A percentile compares a stretch with the other conserved stretches of the same genome.
Evolutionary conservation across 306 rosid species (phyloP).

Genomic region (Prinsepia uniflora): DNA sequence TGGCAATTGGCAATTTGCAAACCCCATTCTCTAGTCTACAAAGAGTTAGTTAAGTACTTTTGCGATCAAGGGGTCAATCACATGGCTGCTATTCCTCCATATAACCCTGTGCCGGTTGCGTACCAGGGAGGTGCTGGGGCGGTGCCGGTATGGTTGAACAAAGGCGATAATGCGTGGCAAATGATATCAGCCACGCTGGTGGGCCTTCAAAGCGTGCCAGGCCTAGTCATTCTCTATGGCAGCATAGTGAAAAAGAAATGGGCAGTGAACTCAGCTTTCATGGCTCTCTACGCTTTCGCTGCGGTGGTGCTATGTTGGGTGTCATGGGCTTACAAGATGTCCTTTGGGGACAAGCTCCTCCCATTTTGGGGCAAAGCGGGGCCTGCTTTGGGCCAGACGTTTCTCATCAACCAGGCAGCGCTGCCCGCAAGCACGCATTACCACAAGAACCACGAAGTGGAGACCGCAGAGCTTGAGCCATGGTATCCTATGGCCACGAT

Average conservation of each 20-base stretch:
- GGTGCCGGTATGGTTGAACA: constrained; percentile 57
- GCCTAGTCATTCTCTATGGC: constrained; percentile 55
- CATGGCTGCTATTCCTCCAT: constrained; percentile 31
- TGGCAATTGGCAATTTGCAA: too few species aligned
- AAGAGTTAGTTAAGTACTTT: too few species aligned
- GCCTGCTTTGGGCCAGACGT: constrained; percentile 9
- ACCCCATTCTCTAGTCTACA: too few species aligned
- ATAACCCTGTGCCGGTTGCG: constrained; percentile 29
- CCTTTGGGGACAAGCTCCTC: constrained; percentile 19
- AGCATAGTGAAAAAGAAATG: constrained; percentile 60
- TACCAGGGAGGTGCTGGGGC: constrained; percentile 34
- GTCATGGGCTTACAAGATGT: constrained; percentile 22
- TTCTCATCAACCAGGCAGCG: constrained; percentile 8
- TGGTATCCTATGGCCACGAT: constrained; percentile 10
- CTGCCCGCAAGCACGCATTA: constrained; percentile 1
- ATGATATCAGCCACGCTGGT: constrained; percentile 55
- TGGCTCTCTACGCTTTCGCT: constrained; percentile 27
- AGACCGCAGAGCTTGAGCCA: not conserved
- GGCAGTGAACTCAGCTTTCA: constrained; percentile 41
- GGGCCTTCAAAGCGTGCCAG: constrained; percentile 61
- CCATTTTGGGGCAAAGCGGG: constrained; percentile 21
- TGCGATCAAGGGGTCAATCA: too few species aligned
- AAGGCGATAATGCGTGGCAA: constrained; percentile 73
- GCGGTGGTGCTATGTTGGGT: constrained; percentile 23
- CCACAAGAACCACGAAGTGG: not conserved